Evolutionary conservation across 2,329 filamentous ascomycete genomes (phyloP), one percentile per base, ranked within the genome.

Genomic region (Microsporum audouinii): DNA sequence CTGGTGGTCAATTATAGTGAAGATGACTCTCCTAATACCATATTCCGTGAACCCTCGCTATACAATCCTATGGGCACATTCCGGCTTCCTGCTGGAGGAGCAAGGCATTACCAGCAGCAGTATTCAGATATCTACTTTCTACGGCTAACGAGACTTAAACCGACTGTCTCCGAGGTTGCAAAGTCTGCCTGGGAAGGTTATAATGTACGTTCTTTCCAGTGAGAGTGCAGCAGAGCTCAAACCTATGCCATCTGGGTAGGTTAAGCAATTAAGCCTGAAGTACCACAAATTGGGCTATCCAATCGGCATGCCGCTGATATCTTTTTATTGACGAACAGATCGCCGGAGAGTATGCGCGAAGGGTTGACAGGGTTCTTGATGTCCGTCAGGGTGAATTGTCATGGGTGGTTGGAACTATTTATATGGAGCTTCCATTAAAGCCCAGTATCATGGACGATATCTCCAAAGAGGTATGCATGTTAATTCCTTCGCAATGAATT

Each of bases 121-220:
- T 99, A 89, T 82, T 89, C 88, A 64, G 94, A 99, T 75, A 92
- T 97, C 84, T 99, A 99, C 80, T 99, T 96, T 72, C 73, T 96
- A 67, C 88, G 94, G 10, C 82, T 99, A 29, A 85, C 89, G 41
- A 88, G 88, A 75, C 84, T 99, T 72, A 96, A 92, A 75, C 88
- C 91, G 7, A 82, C 84, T 0, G 88, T 95, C 0, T 89, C 95
- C 68, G 75, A 82, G 64, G 81, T 88, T 58, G 92, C 91, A 0
- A 75, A 77, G 14, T 84, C 86, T 38, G 84, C 87, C 5, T 99
- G 94, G 90, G 80, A 84, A 55, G 87, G 84, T 58, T 87, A 89
- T 60, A 82, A 79, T 72, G 81, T 84, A 76, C 65, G 71, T 66
- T 49, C 27, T 5, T 53, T 53, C 17, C 49, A n/a, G 12, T 31